Evolutionary conservation across 2,329 filamentous ascomycete species (phyloP).

Genomic region (Aspergillus latus): DNA sequence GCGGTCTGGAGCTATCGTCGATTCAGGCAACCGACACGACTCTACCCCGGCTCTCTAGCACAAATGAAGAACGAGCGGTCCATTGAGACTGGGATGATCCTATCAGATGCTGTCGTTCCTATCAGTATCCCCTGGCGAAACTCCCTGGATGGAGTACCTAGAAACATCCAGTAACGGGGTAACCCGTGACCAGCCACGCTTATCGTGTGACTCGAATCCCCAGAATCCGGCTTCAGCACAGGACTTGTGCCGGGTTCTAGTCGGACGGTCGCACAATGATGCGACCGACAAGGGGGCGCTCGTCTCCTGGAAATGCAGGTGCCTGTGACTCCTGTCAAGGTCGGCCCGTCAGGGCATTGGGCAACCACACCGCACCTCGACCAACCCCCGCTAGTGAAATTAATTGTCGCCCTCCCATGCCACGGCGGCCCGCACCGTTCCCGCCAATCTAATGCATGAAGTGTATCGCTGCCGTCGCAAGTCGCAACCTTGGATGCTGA

Average conservation of each 20-base stretch:
- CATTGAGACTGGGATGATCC: neutral
- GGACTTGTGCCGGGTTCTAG: neutral
- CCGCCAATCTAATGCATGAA: conserved; percentile 33
- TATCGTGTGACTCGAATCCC: conserved; percentile 22
- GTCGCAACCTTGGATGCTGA: neutral
- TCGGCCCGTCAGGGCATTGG: conserved; percentile 22
- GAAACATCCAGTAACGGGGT: neutral
- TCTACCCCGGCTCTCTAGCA: neutral
- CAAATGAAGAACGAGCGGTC: neutral
- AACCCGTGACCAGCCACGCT: conserved; percentile 15
- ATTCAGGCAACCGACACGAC: neutral
- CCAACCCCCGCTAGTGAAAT: conserved; percentile 21
- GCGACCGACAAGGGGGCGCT: conserved; percentile 6
- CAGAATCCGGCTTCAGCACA: neutral
- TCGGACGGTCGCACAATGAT: conserved; percentile 2
- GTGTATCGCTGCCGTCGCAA: conserved; percentile 16
- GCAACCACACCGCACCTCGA: conserved; percentile 20
- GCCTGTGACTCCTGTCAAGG: conserved; percentile 8
- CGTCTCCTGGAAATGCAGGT: conserved; percentile 23
- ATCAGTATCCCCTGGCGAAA: no score
- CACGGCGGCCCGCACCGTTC: conserved; percentile 32
- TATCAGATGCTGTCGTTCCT: neutral
- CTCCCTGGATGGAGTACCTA: neutral
- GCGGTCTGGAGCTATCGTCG: neutral
- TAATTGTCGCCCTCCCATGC: conserved; percentile 24